A percentile compares a stretch with the other conserved stretches of the same genome.
Conservation (phyloP, 176 grass and related monocot species). For the Phyllostachys edulis region DNA sequence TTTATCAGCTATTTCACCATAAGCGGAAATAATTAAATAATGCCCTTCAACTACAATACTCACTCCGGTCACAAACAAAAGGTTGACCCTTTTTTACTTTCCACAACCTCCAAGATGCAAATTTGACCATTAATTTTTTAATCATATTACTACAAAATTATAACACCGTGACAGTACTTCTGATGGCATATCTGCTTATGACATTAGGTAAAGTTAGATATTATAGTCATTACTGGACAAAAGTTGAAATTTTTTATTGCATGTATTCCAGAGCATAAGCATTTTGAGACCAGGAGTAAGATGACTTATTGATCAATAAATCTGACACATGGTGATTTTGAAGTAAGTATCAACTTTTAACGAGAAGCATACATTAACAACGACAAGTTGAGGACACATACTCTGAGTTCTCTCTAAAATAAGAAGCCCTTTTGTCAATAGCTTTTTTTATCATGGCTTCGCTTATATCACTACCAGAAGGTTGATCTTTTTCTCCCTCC, state of each 20-base stretch:
- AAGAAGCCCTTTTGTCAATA: constrained; percentile 62
- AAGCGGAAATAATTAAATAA: background rate
- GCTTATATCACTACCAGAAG: constrained; percentile 46
- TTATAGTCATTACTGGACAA: background rate
- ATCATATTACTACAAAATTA: background rate
- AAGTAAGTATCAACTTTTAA: background rate
- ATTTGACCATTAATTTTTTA: background rate
- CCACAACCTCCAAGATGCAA: background rate
- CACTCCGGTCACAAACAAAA: background rate
- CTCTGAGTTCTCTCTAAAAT: constrained; percentile 79
- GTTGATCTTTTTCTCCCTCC: constrained; percentile 35
- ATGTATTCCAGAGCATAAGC: background rate
- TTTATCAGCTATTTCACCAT: background rate
- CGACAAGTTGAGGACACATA: constrained; percentile 45
- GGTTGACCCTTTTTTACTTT: background rate
- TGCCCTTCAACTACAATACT: constrained; percentile 9
- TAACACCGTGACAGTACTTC: background rate
- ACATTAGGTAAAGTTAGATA: background rate
- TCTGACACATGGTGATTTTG: background rate
- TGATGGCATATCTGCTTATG: background rate
- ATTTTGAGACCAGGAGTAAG: background rate
- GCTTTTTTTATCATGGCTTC: constrained; percentile 75
- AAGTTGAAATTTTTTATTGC: background rate
- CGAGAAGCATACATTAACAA: background rate
- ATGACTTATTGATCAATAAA: background rate